Evolutionary conservation across 345 rosid genomes (phyloP).

Genomic region (Eucalyptus curtisii): DNA sequence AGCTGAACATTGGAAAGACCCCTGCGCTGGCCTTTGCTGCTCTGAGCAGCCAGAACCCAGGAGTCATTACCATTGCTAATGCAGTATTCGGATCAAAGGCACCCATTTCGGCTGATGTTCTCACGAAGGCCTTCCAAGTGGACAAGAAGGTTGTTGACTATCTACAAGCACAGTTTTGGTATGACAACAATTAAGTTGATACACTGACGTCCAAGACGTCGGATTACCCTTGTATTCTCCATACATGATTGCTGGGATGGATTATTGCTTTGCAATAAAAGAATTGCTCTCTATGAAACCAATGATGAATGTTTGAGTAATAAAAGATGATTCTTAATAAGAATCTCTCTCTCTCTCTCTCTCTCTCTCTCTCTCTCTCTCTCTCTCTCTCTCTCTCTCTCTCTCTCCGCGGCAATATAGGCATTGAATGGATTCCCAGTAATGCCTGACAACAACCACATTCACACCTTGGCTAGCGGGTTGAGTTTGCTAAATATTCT

Average conservation of each 20-base stretch:
- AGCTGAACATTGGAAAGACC: constrained; percentile 13
- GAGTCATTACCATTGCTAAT: constrained; percentile 10
- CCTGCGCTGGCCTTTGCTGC: constrained; percentile 11
- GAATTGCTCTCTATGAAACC: background rate
- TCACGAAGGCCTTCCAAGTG: constrained; percentile 28
- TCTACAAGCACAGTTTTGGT: constrained; percentile 16
- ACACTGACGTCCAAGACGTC: background rate
- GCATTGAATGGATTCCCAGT: background rate
- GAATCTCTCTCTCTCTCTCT: background rate
- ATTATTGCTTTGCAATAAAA: no score
- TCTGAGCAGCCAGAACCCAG: constrained; percentile 14
- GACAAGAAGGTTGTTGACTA: constrained; percentile 1
- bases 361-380: no score
- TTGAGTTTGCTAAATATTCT: background rate
- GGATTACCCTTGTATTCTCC: background rate
- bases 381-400: background rate
- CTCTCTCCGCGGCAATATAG: no score
- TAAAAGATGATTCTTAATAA: background rate
- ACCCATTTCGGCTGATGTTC: constrained; percentile 1
- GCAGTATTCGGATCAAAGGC: constrained; percentile 2
- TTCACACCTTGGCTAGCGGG: background rate
- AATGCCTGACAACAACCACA: background rate
- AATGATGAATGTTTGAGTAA: background rate
- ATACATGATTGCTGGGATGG: background rate
- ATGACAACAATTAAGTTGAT: background rate